Conservation (phyloP, 2,329 filamentous ascomycete genomes). For the Aspergillus ibericus region DNA sequence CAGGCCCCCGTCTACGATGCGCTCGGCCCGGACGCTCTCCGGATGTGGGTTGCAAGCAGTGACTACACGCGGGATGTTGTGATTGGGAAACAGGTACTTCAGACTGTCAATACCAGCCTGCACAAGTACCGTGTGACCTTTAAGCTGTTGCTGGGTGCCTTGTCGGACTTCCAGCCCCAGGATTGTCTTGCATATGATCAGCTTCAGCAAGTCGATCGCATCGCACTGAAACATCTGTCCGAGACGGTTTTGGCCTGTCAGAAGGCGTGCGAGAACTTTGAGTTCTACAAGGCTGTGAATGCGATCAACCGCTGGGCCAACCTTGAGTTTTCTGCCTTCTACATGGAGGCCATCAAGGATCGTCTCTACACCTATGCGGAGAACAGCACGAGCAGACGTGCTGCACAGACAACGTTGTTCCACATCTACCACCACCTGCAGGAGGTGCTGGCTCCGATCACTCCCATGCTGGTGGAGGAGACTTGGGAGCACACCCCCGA, state of each 20-base stretch:
- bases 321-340: conserved; percentile 85
- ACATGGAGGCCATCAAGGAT: conserved; percentile 90
- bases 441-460: conserved; percentile 76
- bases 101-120: conserved; percentile 71
- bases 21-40: conserved; percentile 81
- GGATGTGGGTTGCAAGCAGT: conserved; percentile 86
- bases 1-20: conserved; percentile 58
- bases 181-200: conserved; percentile 43
- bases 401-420: conserved; percentile 58
- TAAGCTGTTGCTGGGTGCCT: conserved; percentile 83
- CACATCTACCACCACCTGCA: conserved; percentile 70
- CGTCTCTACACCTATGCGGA: conserved; percentile 80
- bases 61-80: conserved; percentile 89
- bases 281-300: conserved; percentile 77
- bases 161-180: conserved; percentile 57
- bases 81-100: conserved; percentile 75
- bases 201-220: conserved; percentile 65
- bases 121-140: conserved; percentile 87
- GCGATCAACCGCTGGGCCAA: conserved; percentile 78
- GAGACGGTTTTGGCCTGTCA: conserved; percentile 66
- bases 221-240: conserved; percentile 73
- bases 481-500: conserved; percentile 75
- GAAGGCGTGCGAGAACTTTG: conserved; percentile 66
- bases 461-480: conserved; percentile 82
- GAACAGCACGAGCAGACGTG: conserved; percentile 59